A percentile compares a stretch with the other conserved stretches of the same genome.
Conservation (phyloP, 805 yeast species). For the Cyberlindnera americana region DNA sequence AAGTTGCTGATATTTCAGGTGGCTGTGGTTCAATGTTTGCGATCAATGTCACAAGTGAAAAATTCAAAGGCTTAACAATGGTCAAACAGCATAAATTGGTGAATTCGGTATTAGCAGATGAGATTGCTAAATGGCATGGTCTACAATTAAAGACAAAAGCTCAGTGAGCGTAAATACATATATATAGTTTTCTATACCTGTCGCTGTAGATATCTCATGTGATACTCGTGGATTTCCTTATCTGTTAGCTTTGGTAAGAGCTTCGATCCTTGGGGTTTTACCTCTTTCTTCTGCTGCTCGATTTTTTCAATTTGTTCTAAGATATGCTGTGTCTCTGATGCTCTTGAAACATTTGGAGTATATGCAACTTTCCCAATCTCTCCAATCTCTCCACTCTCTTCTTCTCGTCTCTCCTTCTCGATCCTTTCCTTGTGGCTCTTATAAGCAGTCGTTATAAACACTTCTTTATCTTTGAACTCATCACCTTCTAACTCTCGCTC, state of each 20-base stretch:
- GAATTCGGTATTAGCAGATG: conserved; percentile 75
- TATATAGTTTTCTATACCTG: background rate
- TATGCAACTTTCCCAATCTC: background rate
- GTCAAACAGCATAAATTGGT: conserved; percentile 91
- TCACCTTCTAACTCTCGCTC: conserved; percentile 40
- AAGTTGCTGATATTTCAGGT: conserved; percentile 82
- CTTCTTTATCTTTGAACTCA: conserved; percentile 36
- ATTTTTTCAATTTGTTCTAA: conserved; percentile 8
- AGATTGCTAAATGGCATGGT: conserved; percentile 92
- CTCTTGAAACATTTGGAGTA: conserved; percentile 7
- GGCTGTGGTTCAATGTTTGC: conserved; percentile 99
- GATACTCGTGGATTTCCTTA: conserved; percentile 15
- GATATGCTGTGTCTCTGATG: conserved; percentile 8
- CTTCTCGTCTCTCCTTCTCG: conserved; percentile 7
- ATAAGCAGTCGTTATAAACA: conserved; percentile 48
- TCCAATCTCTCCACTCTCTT: background rate
- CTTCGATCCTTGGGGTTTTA: conserved; percentile 9
- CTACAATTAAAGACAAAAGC: conserved; percentile 77
- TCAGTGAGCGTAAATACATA: conserved; percentile 12
- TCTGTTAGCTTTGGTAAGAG: conserved; percentile 20
- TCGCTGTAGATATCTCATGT: conserved; percentile 18
- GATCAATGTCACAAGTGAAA: conserved; percentile 64
- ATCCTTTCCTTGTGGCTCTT: conserved; percentile 29
- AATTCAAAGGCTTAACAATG: conserved; percentile 78
- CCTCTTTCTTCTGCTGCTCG: background rate